phyloP scores from a whole-genome alignment of 169 alveolate genomes.

The Cryptosporidium viatorum region DNA sequence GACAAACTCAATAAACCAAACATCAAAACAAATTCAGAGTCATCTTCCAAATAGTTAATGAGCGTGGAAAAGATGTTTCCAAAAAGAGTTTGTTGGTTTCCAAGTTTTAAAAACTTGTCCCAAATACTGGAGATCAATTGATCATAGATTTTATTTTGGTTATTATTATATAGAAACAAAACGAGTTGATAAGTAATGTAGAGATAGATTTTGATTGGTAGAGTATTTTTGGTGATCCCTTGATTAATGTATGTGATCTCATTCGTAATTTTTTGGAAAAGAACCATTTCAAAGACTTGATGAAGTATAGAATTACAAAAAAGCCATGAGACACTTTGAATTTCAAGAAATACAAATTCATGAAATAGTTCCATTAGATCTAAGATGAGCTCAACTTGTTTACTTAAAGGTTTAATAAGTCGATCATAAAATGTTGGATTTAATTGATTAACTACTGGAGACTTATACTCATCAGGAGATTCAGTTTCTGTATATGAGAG shows the following conservation, averaged over 20 bases:
- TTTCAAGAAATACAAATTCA: conserved; percentile 27
- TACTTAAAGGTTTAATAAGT: conserved; percentile 20
- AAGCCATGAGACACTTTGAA: not conserved
- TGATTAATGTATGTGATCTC: not conserved
- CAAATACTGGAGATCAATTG: conserved; percentile 7
- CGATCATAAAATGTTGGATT: conserved; percentile 17
- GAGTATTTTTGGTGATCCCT: not conserved
- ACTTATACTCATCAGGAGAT: conserved; percentile 13
- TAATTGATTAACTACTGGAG: conserved; percentile 33
- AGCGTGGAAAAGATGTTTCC: conserved; percentile 40
- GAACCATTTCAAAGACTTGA: conserved; percentile 45
- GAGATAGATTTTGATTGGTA: conserved; percentile 3
- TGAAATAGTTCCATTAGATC: conserved; percentile 33
- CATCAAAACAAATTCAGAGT: conserved; percentile 27
- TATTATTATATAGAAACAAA: conserved; percentile 22
- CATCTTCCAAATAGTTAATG: conserved; percentile 32
- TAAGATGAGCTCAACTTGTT: not conserved
- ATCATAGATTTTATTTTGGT: conserved; percentile 5
- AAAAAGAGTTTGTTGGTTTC: not conserved
- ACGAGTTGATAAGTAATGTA: conserved; percentile 10
- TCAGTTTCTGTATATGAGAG: conserved; percentile 32
- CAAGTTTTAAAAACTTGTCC: conserved; percentile 33
- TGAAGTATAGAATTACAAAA: not conserved
- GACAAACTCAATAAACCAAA: conserved; percentile 31
- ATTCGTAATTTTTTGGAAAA: conserved; percentile 35